Evolutionary conservation across 179 eudicot genomes (phyloP).

Genomic region (Amaranthus tricolor): DNA sequence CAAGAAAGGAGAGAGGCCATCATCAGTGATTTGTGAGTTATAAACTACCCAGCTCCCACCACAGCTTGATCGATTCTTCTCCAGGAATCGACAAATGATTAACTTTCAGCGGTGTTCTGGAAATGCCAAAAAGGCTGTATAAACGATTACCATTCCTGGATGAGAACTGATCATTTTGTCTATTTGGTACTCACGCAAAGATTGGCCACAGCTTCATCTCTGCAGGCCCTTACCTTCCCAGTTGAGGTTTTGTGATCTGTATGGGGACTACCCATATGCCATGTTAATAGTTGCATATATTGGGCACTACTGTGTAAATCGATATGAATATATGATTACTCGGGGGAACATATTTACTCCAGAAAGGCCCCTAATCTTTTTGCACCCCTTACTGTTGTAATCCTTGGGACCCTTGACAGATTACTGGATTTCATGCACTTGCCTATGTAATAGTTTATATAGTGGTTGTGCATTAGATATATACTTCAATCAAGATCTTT

Average conservation of each 20-base stretch:
- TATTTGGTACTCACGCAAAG: background rate
- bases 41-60: background rate
- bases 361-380: background rate
- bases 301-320: no score
- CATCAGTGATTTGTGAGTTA: background rate
- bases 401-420: constrained; percentile 4
- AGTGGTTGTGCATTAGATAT: background rate
- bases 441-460: background rate
- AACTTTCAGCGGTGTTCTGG: background rate
- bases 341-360: background rate
- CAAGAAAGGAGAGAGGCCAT: background rate
- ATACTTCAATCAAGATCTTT: constrained; percentile 3
- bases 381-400: background rate
- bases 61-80: background rate
- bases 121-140: background rate
- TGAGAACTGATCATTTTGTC: background rate
- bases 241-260: background rate
- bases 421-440: constrained; percentile 7
- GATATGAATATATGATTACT: no score
- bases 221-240: background rate
- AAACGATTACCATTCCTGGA: no score
- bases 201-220: background rate
- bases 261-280: background rate
- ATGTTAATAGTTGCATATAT: no score
- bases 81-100: background rate